phyloP scores from a whole-genome alignment of 2,329 filamentous ascomycete species.

The Hirsutella thompsonii region DNA sequence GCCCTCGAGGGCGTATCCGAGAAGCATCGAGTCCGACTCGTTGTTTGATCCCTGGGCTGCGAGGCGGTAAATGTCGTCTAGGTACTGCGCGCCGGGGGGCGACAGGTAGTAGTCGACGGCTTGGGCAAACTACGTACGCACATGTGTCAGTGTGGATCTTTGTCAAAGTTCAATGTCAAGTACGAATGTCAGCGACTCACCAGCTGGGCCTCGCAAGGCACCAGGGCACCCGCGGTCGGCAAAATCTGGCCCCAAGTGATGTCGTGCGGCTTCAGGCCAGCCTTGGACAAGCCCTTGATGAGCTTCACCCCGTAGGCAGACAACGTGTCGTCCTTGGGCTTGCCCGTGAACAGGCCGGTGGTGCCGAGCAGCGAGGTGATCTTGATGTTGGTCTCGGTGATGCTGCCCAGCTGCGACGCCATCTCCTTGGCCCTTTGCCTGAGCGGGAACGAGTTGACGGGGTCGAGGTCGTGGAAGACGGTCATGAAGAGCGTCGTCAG shows the following conservation, averaged over 20 bases:
- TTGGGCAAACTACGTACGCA: constrained; percentile 52
- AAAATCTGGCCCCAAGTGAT: constrained; percentile 61
- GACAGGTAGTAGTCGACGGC: constrained; percentile 61
- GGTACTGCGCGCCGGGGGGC: constrained; percentile 37
- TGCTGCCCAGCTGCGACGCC: constrained; percentile 42
- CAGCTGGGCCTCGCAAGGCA: constrained; percentile 58
- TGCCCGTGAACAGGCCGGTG: constrained; percentile 36
- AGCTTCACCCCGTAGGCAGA: constrained; percentile 52
- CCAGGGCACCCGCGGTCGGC: constrained; percentile 52
- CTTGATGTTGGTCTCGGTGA: constrained; percentile 55
- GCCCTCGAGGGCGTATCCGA: constrained; percentile 61
- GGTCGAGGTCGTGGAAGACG: constrained; percentile 55
- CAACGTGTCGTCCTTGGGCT: constrained; percentile 39
- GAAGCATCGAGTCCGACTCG: constrained; percentile 48
- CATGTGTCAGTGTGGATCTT: too few relatives aligned
- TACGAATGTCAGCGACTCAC: constrained; percentile 24
- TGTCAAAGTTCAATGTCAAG: too few relatives aligned
- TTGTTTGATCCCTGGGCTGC: constrained; percentile 40
- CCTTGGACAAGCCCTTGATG: constrained; percentile 51
- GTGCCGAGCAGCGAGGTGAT: constrained; percentile 27
- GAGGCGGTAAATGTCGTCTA: constrained; percentile 47
- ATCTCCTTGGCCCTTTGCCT: constrained; percentile 44
- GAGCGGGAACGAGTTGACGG: constrained; percentile 52
- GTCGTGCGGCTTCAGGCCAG: constrained; percentile 48
- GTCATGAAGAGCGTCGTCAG: constrained; percentile 52